Base-by-base conservation (phyloP, 768 basidiomycete species). In the Mrakia hoshinonis region DNA sequence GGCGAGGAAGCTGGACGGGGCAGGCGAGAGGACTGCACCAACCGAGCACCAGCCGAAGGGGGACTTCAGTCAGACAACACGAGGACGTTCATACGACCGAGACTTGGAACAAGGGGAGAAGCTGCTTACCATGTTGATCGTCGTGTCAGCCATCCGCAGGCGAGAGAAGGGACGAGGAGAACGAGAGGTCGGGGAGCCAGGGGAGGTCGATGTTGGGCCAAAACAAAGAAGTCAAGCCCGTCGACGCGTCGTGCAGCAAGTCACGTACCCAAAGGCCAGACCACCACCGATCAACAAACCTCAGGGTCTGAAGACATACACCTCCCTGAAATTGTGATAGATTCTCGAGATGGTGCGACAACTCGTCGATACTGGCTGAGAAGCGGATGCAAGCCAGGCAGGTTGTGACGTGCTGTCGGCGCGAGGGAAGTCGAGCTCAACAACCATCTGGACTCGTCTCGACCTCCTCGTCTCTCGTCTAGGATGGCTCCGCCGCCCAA, bases 1-100 rank as follows among this genome's bases (percentile, higher is more conserved):
- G 69, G 69, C 3, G 69, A 70, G n/a, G 69, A 70, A 10, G 69
- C 49, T 29, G 69, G 69, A 10, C 69, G 68, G 26, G 68, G 68
- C n/a, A 69, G 60, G 26, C 64, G 64, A 36, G 64, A 66, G 11
- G 58, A 61, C 58, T 61, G 54, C 54, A 55, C 24, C 4, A 18
- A 60, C 20, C 31, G 58, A 61, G 20, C 31, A 22, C 18, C 7
- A 36, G 18, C 31, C 5, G 58, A 6, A 36, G 58, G 34, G 15
- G 18, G 15, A 12, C 9, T 55, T 55, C 54, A 55, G 54, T 36
- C 12, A 61, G 36, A 29, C n/a, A 36, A 36, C 36, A 3, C 3
- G 58, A 9, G 15, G 12, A 36, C 1, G 10, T 5, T 18, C 4
- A 15, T 9, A 22, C n/a, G n/a, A n/a, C n/a, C n/a, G n/a, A n/a